Base-by-base conservation (phyloP, 345 rosid genomes). In the Mangifera indica region DNA sequence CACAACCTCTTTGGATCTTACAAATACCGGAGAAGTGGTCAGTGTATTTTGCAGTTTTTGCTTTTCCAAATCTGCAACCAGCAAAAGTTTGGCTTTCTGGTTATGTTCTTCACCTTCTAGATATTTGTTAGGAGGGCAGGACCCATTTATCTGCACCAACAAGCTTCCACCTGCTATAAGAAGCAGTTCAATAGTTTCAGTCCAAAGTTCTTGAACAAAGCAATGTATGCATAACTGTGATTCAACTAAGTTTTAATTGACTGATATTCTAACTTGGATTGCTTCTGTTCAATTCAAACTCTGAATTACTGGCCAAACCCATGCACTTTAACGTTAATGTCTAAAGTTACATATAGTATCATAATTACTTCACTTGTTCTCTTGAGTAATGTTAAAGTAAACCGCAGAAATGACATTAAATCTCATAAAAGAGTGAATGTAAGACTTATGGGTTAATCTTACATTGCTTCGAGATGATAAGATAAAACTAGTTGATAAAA, bases 111-210 rank as follows among this genome's bases (percentile, higher is more conserved):
- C 63, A 21, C 44, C 52, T 53, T 65, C 58, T 46, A 32, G 10
- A 5, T 72, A 70, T 52, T 70, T 71, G 12, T 32, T 5, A 2
- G 72, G 51, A 7, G 24, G 34, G 54, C 71, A 56, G 20, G 72
- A 64, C 54, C 75, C 72, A 34, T 26, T 22, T 24, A 74, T 59
- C 42, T 78, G 81, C 72, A 78, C 81, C 44, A 78, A 29, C 60
- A 74, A 59, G 74, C 81, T 78, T 60, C 81, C 81, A 64, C 75
- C 78, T 78, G 37, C 24, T 48, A 40, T 12, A 56, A 42, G 17
- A 40, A 14, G 24, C 21, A 29, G 46, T 62, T 22, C 5, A 13
- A 45, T 18, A 51, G 46, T 66, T 66, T 51, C 37, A 54, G 51
- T 53, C 62, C 13, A 4, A 10, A 4, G 29, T 60, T 29, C 7